Percentiles rank a stretch among this genome's conserved stretches.
These are phyloP conservation scores for Manihot esculenta DNA, from an alignment of 441 rosid genomes.

Conservation along the genomic window DNA sequence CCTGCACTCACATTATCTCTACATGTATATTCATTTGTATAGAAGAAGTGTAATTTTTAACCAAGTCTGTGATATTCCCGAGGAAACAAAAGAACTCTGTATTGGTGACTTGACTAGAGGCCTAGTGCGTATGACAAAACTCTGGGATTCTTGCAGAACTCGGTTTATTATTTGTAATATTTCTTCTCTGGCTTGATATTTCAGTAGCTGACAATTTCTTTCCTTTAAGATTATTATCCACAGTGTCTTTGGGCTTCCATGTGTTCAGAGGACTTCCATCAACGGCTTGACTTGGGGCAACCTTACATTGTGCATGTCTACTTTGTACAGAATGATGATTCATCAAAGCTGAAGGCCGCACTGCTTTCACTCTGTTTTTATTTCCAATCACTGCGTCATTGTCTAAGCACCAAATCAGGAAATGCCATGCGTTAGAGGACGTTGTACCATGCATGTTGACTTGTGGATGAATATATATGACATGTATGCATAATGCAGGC, in stretches of 20 bases:
- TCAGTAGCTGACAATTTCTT: constrained; percentile 26
- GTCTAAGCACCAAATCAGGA: constrained; percentile 30
- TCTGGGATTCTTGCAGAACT: constrained; percentile 23
- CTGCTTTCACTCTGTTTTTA: constrained; percentile 32
- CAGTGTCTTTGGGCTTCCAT: constrained; percentile 24
- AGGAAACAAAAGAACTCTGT: background rate
- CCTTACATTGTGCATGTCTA: constrained; percentile 34
- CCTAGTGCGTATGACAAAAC: background rate
- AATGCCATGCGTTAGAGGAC: constrained; percentile 7
- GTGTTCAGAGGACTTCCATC: constrained; percentile 18
- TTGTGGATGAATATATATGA: too few relatives aligned
- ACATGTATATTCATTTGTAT: background rate
- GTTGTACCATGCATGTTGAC: background rate
- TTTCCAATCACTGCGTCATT: constrained; percentile 55
- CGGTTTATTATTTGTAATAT: constrained; percentile 24
- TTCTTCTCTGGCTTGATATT: constrained; percentile 26
- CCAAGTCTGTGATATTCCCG: background rate
- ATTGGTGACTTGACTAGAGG: background rate
- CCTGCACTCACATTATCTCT: background rate
- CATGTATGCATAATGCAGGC: too few relatives aligned
- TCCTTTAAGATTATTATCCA: constrained; percentile 23
- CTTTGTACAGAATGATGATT: constrained; percentile 29
- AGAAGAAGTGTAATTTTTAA: background rate
- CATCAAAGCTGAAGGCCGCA: constrained; percentile 29
- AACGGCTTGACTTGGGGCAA: constrained; percentile 12